A percentile compares a stretch with the other conserved stretches of the same genome.
Evolutionary conservation across 495 filamentous ascomycete species (phyloP).

Genomic region (Entonaema liquescens): DNA sequence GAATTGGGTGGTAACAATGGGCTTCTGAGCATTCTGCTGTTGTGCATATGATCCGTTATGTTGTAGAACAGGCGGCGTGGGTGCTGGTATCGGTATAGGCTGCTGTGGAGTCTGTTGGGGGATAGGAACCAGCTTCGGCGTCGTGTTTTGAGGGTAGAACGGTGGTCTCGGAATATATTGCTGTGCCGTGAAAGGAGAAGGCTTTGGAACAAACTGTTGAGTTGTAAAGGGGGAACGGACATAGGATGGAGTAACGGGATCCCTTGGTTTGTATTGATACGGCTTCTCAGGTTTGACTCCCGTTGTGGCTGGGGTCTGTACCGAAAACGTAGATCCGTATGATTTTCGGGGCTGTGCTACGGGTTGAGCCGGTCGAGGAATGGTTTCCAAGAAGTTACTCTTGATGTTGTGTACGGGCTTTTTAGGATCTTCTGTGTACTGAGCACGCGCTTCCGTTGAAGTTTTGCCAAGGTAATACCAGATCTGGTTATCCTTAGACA

Average conservation of each 20-base stretch:
- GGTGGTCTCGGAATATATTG: slow-evolving; percentile 37
- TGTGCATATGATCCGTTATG: background rate
- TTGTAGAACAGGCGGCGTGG: slow-evolving; percentile 16
- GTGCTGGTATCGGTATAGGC: slow-evolving; percentile 8
- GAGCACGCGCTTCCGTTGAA: slow-evolving; percentile 91
- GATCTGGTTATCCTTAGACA: slow-evolving; percentile 73
- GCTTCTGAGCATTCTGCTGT: background rate
- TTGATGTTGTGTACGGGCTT: slow-evolving; percentile 63
- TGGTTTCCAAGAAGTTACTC: slow-evolving; percentile 69
- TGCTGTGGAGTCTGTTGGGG: slow-evolving; percentile 24
- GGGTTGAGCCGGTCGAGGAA: slow-evolving; percentile 59
- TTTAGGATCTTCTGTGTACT: slow-evolving; percentile 85
- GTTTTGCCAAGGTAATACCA: slow-evolving; percentile 90
- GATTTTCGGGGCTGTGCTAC: slow-evolving; percentile 44
- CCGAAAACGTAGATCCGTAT: slow-evolving; percentile 45
- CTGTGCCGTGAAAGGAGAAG: slow-evolving; percentile 28
- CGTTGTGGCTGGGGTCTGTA: slow-evolving; percentile 38
- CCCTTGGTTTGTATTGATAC: slow-evolving; percentile 65
- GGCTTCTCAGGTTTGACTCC: slow-evolving; percentile 52
- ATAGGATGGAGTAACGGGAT: slow-evolving; percentile 45
- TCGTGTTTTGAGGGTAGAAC: slow-evolving; percentile 20
- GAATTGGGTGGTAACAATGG: background rate
- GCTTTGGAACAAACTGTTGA: slow-evolving; percentile 52
- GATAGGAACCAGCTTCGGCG: slow-evolving; percentile 7
- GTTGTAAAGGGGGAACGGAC: slow-evolving; percentile 47